Percentiles rank a stretch among this genome's conserved stretches.
These are phyloP conservation scores for Macadamia integrifolia DNA, from an alignment of 164 flowering plant genomes.

Conservation along the genomic window DNA sequence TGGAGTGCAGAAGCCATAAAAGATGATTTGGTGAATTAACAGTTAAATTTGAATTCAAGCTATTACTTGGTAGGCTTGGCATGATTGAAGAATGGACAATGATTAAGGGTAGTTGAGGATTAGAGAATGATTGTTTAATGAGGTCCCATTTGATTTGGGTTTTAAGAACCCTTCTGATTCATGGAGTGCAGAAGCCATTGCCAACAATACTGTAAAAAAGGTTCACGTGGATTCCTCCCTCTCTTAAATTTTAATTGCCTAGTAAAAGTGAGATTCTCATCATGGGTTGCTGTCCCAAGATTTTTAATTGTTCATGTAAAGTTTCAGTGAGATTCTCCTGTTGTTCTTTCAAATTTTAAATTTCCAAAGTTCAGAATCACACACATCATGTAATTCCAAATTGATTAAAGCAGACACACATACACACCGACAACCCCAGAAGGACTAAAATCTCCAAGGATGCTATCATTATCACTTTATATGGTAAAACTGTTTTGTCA, in stretches of 20 bases:
- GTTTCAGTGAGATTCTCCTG: neutral
- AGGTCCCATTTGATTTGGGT: neutral
- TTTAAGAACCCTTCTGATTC: neutral
- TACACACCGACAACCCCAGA: too few species aligned
- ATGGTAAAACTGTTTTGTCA: too few species aligned
- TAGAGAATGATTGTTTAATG: neutral
- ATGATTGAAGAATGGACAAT: neutral
- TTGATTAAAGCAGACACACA: too few species aligned
- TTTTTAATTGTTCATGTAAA: neutral
- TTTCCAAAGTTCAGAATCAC: neutral
- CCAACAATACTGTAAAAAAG: neutral
- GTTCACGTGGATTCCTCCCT: neutral
- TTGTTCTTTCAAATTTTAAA: neutral
- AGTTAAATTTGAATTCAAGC: neutral
- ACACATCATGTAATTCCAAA: too few species aligned
- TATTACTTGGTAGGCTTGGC: neutral
- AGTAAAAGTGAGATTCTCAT: neutral
- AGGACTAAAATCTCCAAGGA: too few species aligned
- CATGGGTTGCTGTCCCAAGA: neutral
- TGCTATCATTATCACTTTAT: too few species aligned
- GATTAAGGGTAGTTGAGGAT: neutral
- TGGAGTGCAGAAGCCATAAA: too few species aligned
- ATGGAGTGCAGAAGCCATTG: neutral
- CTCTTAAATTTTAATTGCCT: too few species aligned
- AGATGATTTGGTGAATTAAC: too few species aligned